phyloP scores from a whole-genome alignment of 805 yeast species.

The Cyberlindnera xylosilytica region DNA sequence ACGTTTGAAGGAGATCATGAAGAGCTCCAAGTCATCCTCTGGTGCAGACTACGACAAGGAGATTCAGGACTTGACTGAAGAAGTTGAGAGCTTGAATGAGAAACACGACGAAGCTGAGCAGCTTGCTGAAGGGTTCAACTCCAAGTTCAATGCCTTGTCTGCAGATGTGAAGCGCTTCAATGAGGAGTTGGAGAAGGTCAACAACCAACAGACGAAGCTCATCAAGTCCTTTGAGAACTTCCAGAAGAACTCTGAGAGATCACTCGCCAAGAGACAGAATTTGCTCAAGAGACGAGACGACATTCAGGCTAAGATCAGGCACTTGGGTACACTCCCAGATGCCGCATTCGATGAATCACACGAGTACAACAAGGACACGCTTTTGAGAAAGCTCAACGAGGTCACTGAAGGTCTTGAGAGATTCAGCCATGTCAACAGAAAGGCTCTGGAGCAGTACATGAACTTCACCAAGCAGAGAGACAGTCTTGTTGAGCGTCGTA shows the following conservation, averaged over 20 bases:
- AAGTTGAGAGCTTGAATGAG: conserved; percentile 28
- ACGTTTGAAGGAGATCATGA: conserved; percentile 39
- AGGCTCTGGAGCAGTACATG: conserved; percentile 80
- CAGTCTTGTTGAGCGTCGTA: conserved; percentile 59
- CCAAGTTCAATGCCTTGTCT: conserved; percentile 16
- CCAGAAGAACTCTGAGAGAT: conserved; percentile 63
- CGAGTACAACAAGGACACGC: conserved; percentile 40
- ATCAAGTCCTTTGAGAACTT: conserved; percentile 56
- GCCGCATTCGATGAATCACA: conserved; percentile 53
- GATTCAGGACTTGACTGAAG: conserved; percentile 19
- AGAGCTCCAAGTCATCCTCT: conserved; percentile 22
- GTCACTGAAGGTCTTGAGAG: conserved; percentile 56
- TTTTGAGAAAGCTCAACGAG: conserved; percentile 50
- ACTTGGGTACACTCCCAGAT: conserved; percentile 86
- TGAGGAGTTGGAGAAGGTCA: conserved; percentile 43
- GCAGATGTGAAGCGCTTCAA: conserved; percentile 33
- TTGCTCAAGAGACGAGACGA: conserved; percentile 65
- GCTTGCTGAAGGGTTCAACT: conserved; percentile 28
- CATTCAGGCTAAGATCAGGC: conserved; percentile 67
- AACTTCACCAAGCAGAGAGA: conserved; percentile 72
- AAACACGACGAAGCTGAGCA: conserved; percentile 29
- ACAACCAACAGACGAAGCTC: conserved; percentile 52
- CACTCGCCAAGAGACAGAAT: conserved; percentile 57
- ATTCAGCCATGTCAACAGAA: conserved; percentile 78
- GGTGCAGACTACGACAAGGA: conserved; percentile 16